Evolutionary conservation across 1,284 basidiomycete species (phyloP).

Genomic region (Polyporus tsugae): DNA sequence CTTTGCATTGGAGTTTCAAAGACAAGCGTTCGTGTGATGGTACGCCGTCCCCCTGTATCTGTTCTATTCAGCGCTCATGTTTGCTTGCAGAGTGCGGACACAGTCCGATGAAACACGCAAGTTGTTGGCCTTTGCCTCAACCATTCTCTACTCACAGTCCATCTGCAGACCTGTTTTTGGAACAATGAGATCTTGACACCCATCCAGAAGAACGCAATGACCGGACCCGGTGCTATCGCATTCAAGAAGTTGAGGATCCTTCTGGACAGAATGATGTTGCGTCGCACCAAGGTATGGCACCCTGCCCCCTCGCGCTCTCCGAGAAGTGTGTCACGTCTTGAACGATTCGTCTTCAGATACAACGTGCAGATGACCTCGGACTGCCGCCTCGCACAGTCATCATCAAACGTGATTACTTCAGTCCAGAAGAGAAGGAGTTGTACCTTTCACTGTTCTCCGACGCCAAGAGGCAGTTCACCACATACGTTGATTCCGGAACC

Average conservation of each 20-base stretch:
- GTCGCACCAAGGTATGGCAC: slow-evolving; percentile 73
- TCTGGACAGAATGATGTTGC: slow-evolving; percentile 96
- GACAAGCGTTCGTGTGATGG: slow-evolving; percentile 88
- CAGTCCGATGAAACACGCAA: slow-evolving; percentile 92
- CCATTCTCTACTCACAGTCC: neutral
- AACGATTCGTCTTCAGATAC: slow-evolving; percentile 60
- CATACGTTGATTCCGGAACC: slow-evolving; percentile 92
- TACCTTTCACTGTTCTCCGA: slow-evolving; percentile 94
- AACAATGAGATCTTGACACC: slow-evolving; percentile 95
- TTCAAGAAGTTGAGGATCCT: slow-evolving; percentile 93
- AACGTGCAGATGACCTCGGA: slow-evolving; percentile 97
- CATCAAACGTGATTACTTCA: slow-evolving; percentile 93
- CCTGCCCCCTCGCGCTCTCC: neutral
- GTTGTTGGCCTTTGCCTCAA: slow-evolving; percentile 33
- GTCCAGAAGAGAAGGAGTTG: slow-evolving; percentile 95
- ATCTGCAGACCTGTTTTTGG: slow-evolving; percentile 80
- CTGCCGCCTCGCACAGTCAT: slow-evolving; percentile 95
- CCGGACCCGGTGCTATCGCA: slow-evolving; percentile 77
- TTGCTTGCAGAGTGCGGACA: slow-evolving; percentile 80
- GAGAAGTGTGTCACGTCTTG: neutral
- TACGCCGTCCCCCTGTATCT: slow-evolving; percentile 42
- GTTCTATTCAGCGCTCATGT: neutral
- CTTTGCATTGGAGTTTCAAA: slow-evolving; percentile 89
- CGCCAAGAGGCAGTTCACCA: slow-evolving; percentile 91
- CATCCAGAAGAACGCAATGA: slow-evolving; percentile 86